Conservation (phyloP, 148 eudicot genomes). For the Camellia japonica region DNA sequence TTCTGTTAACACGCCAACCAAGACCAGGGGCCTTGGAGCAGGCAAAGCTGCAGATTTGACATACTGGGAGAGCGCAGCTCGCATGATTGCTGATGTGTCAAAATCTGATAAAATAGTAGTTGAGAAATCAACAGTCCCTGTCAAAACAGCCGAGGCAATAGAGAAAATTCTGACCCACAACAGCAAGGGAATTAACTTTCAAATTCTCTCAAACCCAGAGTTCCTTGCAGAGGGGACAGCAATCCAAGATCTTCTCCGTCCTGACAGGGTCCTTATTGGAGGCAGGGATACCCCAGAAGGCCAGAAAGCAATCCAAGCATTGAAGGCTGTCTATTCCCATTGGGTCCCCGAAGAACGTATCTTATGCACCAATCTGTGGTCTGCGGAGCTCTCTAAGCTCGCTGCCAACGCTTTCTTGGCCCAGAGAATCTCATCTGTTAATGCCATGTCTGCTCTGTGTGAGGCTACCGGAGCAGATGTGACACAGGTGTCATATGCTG, state of each 20-base stretch:
- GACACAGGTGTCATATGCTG: slow-evolving; percentile 57
- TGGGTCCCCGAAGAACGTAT: slow-evolving; percentile 77
- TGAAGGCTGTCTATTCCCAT: slow-evolving; percentile 62
- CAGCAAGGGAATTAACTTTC: slow-evolving; percentile 18
- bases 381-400: slow-evolving; percentile 81
- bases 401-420: slow-evolving; percentile 64
- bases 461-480: slow-evolving; percentile 78
- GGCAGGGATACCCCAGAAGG: slow-evolving; percentile 77
- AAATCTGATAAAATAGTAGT: slow-evolving; percentile 69
- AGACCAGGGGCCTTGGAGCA: slow-evolving; percentile 21
- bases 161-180: slow-evolving; percentile 58
- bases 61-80: slow-evolving; percentile 75
- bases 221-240: slow-evolving; percentile 84
- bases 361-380: slow-evolving; percentile 70
- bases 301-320: slow-evolving; percentile 55
- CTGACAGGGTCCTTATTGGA: slow-evolving; percentile 73
- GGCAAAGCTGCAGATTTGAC: slow-evolving; percentile 22
- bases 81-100: slow-evolving; percentile 78
- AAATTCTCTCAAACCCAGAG: slow-evolving; percentile 61
- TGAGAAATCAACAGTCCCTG: slow-evolving; percentile 74
- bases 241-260: slow-evolving; percentile 58
- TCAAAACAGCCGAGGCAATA: slow-evolving; percentile 77
- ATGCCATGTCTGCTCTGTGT: slow-evolving; percentile 21
- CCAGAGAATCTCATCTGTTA: slow-evolving; percentile 19
- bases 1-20: slow-evolving; percentile 17